Evolutionary conservation across 2,329 filamentous ascomycete genomes (phyloP).

Genomic region (Grosmannia clavigera): DNA sequence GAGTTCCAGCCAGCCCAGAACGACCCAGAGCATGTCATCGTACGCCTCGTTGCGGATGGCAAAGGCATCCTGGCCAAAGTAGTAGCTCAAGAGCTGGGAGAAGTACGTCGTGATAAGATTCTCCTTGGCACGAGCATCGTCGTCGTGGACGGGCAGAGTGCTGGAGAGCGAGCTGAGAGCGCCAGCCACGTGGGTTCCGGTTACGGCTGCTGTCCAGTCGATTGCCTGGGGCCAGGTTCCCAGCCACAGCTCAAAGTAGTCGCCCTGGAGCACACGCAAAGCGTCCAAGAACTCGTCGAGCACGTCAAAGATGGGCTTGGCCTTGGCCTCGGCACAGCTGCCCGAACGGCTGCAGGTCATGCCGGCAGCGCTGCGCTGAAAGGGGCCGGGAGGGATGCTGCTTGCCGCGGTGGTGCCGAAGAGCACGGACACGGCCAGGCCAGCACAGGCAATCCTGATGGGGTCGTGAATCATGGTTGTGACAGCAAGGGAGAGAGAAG

Average conservation of each 20-base stretch:
- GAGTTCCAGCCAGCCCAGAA: conserved; percentile 78
- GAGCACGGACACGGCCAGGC: conserved; percentile 5
- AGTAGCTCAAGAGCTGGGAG: conserved; percentile 62
- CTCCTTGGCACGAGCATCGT: conserved; percentile 44
- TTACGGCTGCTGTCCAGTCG: conserved; percentile 86
- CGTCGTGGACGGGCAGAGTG: conserved; percentile 27
- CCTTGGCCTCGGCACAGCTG: not conserved
- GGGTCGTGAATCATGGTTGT: conserved; percentile 5
- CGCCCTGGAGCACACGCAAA: conserved; percentile 61
- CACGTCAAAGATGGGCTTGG: not conserved
- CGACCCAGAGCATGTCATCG: conserved; percentile 94
- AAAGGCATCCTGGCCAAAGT: conserved; percentile 76
- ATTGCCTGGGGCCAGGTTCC: conserved; percentile 78
- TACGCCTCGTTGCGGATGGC: conserved; percentile 63
- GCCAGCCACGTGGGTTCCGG: conserved; percentile 67
- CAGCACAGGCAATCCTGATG: conserved; percentile 1
- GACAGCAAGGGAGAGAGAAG: too few relatives aligned
- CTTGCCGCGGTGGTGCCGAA: not conserved
- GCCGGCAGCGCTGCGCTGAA: not conserved
- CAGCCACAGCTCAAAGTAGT: conserved; percentile 64
- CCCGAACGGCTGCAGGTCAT: not conserved
- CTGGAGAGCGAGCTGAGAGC: conserved; percentile 59
- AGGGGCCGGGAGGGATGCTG: not conserved
- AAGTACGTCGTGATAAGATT: conserved; percentile 80
- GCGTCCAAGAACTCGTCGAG: conserved; percentile 45